Percentiles rank a stretch among this genome's conserved stretches.
Conservation (phyloP, 257 asterid genomes). For the Plantago elongata region DNA sequence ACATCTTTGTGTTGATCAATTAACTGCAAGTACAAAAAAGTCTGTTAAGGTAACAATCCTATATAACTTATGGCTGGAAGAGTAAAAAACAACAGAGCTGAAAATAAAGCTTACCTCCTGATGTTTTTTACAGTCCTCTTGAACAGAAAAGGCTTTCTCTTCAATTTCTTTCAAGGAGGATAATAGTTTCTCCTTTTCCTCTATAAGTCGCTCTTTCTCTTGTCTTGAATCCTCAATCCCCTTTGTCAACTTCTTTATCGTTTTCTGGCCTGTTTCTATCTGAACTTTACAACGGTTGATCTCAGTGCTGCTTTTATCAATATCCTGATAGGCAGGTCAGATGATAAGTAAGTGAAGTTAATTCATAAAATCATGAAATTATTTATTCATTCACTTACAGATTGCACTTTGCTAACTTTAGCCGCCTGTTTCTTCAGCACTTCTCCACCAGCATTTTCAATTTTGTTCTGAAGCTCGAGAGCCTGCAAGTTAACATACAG, state of each 20-base stretch:
- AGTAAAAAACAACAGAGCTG: constrained; percentile 1
- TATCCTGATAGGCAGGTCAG: constrained; percentile 44
- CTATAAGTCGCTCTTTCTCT: constrained; percentile 61
- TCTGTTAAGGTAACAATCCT: constrained; percentile 1
- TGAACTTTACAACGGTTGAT: constrained; percentile 81
- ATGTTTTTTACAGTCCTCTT: constrained; percentile 70
- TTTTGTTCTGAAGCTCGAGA: constrained; percentile 72
- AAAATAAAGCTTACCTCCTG: constrained; percentile 51
- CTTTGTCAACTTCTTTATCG: constrained; percentile 59
- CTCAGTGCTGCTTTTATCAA: constrained; percentile 70
- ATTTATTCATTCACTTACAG: constrained; percentile 49
- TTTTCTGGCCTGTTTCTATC: constrained; percentile 80
- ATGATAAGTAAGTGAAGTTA: constrained; percentile 2
- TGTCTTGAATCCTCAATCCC: constrained; percentile 73
- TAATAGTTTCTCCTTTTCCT: constrained; percentile 51
- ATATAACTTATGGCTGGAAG: background rate
- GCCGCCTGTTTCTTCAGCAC: constrained; percentile 67
- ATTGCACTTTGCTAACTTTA: constrained; percentile 58
- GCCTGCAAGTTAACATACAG: constrained; percentile 40
- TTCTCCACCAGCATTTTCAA: constrained; percentile 98
- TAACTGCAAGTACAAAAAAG: constrained; percentile 38
- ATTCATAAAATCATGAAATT: constrained; percentile 12
- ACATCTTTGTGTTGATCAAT: constrained; percentile 68
- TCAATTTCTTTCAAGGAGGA: constrained; percentile 73
- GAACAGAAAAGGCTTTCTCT: constrained; percentile 75